Evolutionary conservation across 805 yeast species (phyloP).

Genomic region (Candida ulmi): DNA sequence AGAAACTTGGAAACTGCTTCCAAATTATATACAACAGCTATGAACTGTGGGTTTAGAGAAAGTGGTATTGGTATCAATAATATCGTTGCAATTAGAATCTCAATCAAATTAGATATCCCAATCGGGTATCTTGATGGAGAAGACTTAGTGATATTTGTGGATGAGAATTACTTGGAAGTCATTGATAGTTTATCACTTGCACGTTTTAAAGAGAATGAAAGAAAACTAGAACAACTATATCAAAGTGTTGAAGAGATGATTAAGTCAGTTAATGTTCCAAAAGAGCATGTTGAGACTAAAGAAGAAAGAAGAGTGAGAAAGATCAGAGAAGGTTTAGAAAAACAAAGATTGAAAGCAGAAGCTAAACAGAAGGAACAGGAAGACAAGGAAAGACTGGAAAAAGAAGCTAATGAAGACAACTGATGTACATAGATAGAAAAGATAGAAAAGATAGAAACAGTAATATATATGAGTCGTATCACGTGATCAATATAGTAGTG

Average conservation of each 20-base stretch:
- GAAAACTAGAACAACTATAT: constrained; percentile 46
- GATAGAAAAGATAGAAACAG: too few relatives aligned
- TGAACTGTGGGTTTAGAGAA: constrained; percentile 84
- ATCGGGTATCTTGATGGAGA: constrained; percentile 48
- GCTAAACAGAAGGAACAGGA: background rate
- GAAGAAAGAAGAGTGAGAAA: constrained; percentile 53
- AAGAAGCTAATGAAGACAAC: too few relatives aligned
- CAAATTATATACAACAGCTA: constrained; percentile 60
- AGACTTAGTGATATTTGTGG: constrained; percentile 39
- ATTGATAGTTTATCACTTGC: constrained; percentile 52
- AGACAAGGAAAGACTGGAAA: too few relatives aligned
- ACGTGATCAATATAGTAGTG: background rate
- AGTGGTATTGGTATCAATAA: constrained; percentile 79
- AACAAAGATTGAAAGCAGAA: constrained; percentile 15
- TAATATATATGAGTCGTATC: too few relatives aligned
- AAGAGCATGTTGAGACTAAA: constrained; percentile 37
- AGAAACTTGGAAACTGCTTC: constrained; percentile 54
- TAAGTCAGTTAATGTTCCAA: background rate
- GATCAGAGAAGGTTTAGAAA: constrained; percentile 38
- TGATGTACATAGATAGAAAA: too few relatives aligned
- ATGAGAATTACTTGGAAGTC: constrained; percentile 42
- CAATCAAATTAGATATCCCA: constrained; percentile 72
- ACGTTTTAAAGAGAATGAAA: constrained; percentile 61
- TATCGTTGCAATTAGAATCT: constrained; percentile 71
- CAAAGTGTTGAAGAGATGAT: constrained; percentile 33